Conservation (phyloP, 2,329 filamentous ascomycete species). For the Calonectria pteridis region DNA sequence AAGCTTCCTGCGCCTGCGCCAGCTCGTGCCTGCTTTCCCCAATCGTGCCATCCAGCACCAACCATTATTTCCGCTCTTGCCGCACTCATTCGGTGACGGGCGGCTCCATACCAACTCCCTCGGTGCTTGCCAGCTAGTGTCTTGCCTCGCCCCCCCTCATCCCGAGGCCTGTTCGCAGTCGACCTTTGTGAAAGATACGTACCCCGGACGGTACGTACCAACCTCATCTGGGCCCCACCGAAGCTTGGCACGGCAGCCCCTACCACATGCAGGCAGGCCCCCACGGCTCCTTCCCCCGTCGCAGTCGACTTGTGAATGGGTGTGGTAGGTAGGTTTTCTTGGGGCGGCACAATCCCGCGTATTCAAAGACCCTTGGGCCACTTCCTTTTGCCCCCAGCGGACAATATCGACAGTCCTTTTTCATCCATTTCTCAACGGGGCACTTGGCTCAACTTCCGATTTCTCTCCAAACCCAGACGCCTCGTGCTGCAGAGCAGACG, state of each 20-base stretch:
- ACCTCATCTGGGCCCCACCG: not conserved
- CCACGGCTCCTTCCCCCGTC: constrained; percentile 8
- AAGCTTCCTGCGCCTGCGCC: not conserved
- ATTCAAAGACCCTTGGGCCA: constrained; percentile 11
- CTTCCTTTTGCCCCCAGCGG: constrained; percentile 2
- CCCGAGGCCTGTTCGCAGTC: not conserved
- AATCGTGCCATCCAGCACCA: constrained; percentile 1
- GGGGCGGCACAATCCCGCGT: constrained; percentile 11
- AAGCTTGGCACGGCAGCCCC: constrained; percentile 9
- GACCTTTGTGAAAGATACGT: not conserved
- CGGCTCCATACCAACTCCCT: not conserved
- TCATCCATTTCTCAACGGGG: not conserved
- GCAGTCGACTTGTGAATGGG: not conserved
- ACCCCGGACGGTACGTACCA: not conserved
- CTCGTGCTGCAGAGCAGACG: constrained; percentile 4
- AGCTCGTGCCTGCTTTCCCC: constrained; percentile 1
- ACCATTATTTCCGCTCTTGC: constrained; percentile 5
- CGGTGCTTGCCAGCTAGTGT: not conserved
- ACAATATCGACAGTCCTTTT: constrained; percentile 3
- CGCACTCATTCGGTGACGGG: not conserved
- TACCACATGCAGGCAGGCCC: constrained; percentile 6
- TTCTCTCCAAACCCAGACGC: not conserved
- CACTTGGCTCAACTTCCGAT: not conserved
- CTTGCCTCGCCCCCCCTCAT: not conserved
- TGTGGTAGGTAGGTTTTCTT: not conserved